These are phyloP conservation scores for Venturia pyrina DNA, from an alignment of 2,329 filamentous ascomycete genomes.

Conservation along the genomic window DNA sequence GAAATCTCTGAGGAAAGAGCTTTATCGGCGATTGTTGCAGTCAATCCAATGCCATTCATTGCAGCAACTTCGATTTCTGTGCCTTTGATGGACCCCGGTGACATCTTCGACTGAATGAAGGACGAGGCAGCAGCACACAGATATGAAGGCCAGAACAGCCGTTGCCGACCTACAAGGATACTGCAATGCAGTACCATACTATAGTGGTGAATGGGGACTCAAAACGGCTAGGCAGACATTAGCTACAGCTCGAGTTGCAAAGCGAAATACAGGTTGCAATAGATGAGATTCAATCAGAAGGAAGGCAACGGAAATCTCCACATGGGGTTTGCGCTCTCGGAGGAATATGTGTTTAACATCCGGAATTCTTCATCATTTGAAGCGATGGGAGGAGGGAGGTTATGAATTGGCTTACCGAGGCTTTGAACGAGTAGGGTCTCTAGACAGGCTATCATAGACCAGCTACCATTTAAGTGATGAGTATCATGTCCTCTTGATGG, in stretches of 20 bases:
- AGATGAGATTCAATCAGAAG: slow-evolving; percentile 64
- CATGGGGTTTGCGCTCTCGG: slow-evolving; percentile 91
- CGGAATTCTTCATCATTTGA: slow-evolving; percentile 88
- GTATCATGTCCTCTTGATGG: background rate
- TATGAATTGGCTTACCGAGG: background rate
- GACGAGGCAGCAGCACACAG: too few species aligned
- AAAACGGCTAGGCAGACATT: background rate
- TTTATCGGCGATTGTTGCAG: too few species aligned
- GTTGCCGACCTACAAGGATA: too few species aligned
- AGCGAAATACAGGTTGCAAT: slow-evolving; percentile 6
- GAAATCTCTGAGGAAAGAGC: too few species aligned
- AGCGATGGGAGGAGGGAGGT: background rate
- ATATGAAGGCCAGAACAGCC: too few species aligned
- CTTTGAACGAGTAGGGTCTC: background rate
- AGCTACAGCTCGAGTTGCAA: background rate
- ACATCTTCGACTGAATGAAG: too few species aligned
- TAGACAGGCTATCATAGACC: background rate
- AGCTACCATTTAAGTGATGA: too few species aligned
- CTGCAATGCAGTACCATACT: background rate
- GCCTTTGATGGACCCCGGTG: too few species aligned
- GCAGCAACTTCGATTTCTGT: too few species aligned
- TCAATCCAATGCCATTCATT: too few species aligned
- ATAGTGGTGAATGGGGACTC: background rate
- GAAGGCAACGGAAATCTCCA: slow-evolving; percentile 99
- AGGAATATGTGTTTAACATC: slow-evolving; percentile 82